phyloP scores from a whole-genome alignment of 2,329 filamentous ascomycete genomes.

The Monilinia aucupariae region DNA sequence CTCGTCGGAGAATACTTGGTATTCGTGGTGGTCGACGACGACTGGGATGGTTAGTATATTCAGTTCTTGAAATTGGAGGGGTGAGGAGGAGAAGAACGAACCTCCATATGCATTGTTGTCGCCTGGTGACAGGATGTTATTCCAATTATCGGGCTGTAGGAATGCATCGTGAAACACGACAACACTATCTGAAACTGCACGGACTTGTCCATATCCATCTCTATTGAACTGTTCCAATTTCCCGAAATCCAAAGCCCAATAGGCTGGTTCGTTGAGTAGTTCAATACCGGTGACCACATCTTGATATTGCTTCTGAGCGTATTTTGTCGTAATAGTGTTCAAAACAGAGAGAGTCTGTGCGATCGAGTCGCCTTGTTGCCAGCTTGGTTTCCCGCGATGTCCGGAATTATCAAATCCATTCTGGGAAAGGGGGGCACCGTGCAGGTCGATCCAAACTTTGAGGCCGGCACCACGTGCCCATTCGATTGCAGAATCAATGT shows the following conservation, averaged over 20 bases:
- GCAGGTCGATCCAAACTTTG: slow-evolving; percentile 55
- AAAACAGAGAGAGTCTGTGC: slow-evolving; percentile 51
- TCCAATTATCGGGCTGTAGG: slow-evolving; percentile 50
- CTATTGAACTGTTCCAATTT: slow-evolving; percentile 40
- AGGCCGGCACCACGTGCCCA: slow-evolving; percentile 49
- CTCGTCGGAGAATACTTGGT: slow-evolving; percentile 54
- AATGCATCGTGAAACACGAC: slow-evolving; percentile 59
- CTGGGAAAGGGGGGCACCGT: slow-evolving; percentile 51
- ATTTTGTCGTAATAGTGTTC: slow-evolving; percentile 52
- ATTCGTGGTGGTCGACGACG: slow-evolving; percentile 62
- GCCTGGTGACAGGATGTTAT: slow-evolving; percentile 51
- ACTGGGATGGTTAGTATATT: slow-evolving; percentile 46
- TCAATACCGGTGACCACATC: slow-evolving; percentile 55
- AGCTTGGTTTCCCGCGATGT: slow-evolving; percentile 38
- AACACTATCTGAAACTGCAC: slow-evolving; percentile 41
- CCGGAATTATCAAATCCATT: slow-evolving; percentile 61
- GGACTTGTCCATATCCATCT: slow-evolving; percentile 45
- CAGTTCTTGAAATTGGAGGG: slow-evolving; percentile 37
- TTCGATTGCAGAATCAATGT: slow-evolving; percentile 51
- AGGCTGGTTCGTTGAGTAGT: slow-evolving; percentile 49
- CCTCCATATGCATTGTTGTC: slow-evolving; percentile 40
- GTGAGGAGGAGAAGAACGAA: slow-evolving; percentile 42
- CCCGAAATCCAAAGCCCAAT: slow-evolving; percentile 35
- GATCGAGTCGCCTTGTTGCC: slow-evolving; percentile 44
- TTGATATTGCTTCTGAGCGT: slow-evolving; percentile 46